A percentile compares a stretch with the other conserved stretches of the same genome.
Conservation (phyloP, 768 basidiomycete species). For the Auricularia sp. region DNA sequence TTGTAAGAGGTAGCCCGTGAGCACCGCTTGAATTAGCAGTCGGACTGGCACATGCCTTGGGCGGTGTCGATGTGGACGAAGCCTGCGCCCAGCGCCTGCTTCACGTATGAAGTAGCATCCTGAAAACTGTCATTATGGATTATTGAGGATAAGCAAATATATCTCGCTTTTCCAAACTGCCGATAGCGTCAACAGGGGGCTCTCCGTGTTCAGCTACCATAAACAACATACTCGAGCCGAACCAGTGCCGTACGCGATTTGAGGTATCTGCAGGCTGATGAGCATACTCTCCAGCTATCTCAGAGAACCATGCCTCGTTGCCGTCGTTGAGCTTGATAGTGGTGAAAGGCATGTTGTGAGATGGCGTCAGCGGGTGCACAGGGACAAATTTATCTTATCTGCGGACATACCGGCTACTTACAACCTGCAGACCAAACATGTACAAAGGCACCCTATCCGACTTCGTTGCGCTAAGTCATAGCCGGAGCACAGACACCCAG, state of each 20-base stretch:
- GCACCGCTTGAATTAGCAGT: constrained; percentile 2
- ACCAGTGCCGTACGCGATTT: constrained; percentile 55
- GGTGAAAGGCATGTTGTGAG: constrained; percentile 22
- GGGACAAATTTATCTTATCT: neutral
- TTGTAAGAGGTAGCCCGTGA: neutral
- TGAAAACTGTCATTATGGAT: constrained; percentile 14
- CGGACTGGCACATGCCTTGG: constrained; percentile 27
- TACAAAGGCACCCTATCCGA: no score
- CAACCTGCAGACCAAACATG: no score
- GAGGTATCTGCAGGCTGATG: constrained; percentile 37
- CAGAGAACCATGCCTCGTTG: constrained; percentile 15
- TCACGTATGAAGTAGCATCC: constrained; percentile 44
- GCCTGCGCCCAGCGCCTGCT: constrained; percentile 47
- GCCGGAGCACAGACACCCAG: no score
- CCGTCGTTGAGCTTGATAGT: constrained; percentile 27
- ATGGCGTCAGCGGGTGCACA: neutral
- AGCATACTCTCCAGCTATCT: neutral
- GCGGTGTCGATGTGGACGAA: constrained; percentile 60
- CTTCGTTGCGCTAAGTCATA: no score
- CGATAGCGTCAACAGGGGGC: no score
- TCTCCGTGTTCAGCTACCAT: no score
- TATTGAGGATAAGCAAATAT: neutral
- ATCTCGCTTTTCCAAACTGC: neutral
- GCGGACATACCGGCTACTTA: neutral
- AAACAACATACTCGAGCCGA: constrained; percentile 1